Evolutionary conservation across 2,329 filamentous ascomycete genomes (phyloP).

Genomic region (Curvularia spicifera): DNA sequence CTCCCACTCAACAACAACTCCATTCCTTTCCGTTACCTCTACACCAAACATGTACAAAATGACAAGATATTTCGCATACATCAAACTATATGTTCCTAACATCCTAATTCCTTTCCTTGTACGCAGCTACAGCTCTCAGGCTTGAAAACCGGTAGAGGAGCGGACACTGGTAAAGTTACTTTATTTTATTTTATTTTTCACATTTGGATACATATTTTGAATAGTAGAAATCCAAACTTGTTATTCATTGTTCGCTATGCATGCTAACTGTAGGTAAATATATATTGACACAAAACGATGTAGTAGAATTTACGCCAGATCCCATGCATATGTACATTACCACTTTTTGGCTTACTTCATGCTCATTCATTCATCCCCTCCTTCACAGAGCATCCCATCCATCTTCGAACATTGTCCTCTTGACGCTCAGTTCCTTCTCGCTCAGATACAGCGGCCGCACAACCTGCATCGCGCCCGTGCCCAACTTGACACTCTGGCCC

Average conservation of each 20-base stretch:
- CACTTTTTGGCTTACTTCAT: background rate
- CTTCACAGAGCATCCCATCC: conserved; percentile 44
- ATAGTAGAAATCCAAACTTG: background rate
- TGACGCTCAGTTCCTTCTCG: conserved; percentile 30
- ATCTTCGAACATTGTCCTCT: conserved; percentile 47
- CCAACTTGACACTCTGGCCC: conserved; percentile 90
- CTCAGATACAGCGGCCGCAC: conserved; percentile 68
- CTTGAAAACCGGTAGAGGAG: no score
- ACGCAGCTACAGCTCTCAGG: no score
- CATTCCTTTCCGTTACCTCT: no score
- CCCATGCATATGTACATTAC: conserved; percentile 1
- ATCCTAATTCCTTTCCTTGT: no score
- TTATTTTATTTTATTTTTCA: no score
- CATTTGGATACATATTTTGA: no score
- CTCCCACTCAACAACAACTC: no score
- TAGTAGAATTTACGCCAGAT: background rate
- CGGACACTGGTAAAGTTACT: no score
- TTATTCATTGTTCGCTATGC: background rate
- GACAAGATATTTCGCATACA: no score
- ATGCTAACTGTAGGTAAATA: background rate
- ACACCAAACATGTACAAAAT: no score
- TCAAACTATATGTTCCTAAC: no score
- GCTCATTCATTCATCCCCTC: background rate
- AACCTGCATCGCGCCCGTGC: conserved; percentile 91
- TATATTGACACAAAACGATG: background rate